These are phyloP conservation scores for Leccinum pachyderme DNA, from an alignment of 1,284 basidiomycete species.

Conservation along the genomic window DNA sequence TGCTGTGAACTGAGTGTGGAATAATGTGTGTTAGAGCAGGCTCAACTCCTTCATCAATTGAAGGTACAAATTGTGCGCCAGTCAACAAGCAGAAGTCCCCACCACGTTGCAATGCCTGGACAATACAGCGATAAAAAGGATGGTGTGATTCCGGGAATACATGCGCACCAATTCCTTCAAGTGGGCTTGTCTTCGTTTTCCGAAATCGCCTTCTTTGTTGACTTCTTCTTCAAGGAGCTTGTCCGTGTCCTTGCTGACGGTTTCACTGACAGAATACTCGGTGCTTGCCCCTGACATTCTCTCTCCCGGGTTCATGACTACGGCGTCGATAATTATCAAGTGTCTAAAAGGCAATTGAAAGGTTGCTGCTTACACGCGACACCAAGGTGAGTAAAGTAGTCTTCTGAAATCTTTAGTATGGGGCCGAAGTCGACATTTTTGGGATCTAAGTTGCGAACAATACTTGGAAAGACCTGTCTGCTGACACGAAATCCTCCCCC, in stretches of 20 bases:
- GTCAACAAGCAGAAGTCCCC: not conserved
- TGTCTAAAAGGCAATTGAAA: not conserved
- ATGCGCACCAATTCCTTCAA: not conserved
- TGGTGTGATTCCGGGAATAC: not conserved
- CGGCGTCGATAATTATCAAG: not conserved
- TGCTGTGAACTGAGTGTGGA: not conserved
- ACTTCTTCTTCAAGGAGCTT: not conserved
- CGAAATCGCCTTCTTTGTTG: not conserved
- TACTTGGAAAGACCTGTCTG: not conserved
- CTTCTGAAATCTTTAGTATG: not conserved
- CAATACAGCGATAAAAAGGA: not conserved
- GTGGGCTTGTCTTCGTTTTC: not conserved
- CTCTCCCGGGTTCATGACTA: not conserved
- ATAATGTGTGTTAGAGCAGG: not conserved
- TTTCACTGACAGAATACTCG: not conserved
- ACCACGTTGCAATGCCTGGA: not conserved
- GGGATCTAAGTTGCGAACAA: conserved; percentile 4
- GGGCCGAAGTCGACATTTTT: not conserved
- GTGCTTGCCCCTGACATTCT: not conserved
- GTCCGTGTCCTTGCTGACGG: not conserved
- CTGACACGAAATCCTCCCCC: not conserved
- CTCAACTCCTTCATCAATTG: not conserved
- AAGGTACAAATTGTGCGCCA: not conserved
- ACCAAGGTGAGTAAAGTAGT: conserved; percentile 7
- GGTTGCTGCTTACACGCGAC: conserved; percentile 7